These are phyloP conservation scores for Colletotrichum salicis DNA, from an alignment of 2,329 filamentous ascomycete species.

Conservation along the genomic window DNA sequence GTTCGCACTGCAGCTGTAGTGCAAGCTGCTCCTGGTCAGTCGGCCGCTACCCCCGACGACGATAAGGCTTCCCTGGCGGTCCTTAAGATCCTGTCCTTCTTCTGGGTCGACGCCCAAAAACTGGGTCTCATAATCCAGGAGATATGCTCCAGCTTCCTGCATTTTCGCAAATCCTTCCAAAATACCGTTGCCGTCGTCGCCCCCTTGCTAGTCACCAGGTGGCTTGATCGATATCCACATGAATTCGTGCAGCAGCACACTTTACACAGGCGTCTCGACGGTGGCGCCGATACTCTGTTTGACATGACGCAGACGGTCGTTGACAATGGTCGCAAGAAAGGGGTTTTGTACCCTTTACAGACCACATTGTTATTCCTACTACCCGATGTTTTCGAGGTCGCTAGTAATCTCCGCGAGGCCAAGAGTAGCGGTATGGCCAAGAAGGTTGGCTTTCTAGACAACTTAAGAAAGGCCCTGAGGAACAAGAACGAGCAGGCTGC, in stretches of 20 bases:
- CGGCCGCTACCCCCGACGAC: constrained; percentile 55
- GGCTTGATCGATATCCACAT: constrained; percentile 72
- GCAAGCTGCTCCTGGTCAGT: constrained; percentile 52
- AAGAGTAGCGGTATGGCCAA: constrained; percentile 72
- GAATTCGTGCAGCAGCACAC: constrained; percentile 74
- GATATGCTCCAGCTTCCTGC: constrained; percentile 73
- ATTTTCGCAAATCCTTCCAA: constrained; percentile 72
- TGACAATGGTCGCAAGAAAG: constrained; percentile 66
- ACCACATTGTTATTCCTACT: constrained; percentile 70
- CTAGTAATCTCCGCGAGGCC: constrained; percentile 72
- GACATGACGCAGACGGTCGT: constrained; percentile 73
- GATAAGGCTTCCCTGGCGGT: constrained; percentile 64
- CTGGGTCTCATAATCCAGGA: constrained; percentile 72
- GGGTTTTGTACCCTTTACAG: constrained; percentile 70
- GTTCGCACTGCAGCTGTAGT: constrained; percentile 57
- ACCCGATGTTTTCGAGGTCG: constrained; percentile 76
- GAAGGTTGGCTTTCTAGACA: constrained; percentile 73
- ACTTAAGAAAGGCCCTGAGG: constrained; percentile 69
- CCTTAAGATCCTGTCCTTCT: constrained; percentile 69
- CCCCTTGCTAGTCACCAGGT: constrained; percentile 72
- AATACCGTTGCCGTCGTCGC: constrained; percentile 70
- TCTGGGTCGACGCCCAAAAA: constrained; percentile 73
- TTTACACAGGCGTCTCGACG: constrained; percentile 70
- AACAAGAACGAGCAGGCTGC: constrained; percentile 74
- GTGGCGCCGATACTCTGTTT: constrained; percentile 73